Evolutionary conservation across 768 basidiomycete species (phyloP).

Genomic region (Serendipita vermifera): DNA sequence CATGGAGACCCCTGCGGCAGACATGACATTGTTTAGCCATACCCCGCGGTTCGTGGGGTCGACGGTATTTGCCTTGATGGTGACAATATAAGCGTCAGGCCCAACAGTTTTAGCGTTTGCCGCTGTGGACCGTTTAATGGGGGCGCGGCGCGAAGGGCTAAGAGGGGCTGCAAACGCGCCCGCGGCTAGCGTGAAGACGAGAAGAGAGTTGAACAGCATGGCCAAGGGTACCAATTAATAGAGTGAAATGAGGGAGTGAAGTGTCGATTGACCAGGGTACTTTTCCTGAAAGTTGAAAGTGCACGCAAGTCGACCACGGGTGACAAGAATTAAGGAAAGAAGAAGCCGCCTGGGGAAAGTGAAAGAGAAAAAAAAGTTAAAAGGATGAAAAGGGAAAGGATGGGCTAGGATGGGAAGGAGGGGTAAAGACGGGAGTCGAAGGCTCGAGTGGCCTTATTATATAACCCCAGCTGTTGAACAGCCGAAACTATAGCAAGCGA

Average conservation of each 20-base stretch:
- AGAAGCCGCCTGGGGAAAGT: background rate
- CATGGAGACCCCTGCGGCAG: background rate
- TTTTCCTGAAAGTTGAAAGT: background rate
- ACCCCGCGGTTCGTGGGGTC: constrained; percentile 2
- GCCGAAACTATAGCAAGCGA: no score
- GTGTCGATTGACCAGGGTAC: background rate
- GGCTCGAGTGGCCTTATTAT: background rate
- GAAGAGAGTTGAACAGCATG: background rate
- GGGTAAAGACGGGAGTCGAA: no score
- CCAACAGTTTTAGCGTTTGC: background rate
- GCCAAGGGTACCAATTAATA: background rate
- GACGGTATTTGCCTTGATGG: constrained; percentile 6
- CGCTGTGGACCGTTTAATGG: background rate
- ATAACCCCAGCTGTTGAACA: no score
- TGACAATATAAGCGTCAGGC: background rate
- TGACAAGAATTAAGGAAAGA: background rate
- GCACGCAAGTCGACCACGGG: no score
- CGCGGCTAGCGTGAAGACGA: background rate
- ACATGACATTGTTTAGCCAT: constrained; percentile 3
- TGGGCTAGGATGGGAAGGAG: background rate
- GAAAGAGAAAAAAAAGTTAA: background rate
- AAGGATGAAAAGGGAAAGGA: background rate
- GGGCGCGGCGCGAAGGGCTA: background rate
- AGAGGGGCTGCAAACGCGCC: background rate
- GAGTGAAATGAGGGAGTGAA: background rate